A percentile compares a stretch with the other conserved stretches of the same genome.
Conservation (phyloP, 345 rosid genomes). For the Eucalyptus sp. region DNA sequence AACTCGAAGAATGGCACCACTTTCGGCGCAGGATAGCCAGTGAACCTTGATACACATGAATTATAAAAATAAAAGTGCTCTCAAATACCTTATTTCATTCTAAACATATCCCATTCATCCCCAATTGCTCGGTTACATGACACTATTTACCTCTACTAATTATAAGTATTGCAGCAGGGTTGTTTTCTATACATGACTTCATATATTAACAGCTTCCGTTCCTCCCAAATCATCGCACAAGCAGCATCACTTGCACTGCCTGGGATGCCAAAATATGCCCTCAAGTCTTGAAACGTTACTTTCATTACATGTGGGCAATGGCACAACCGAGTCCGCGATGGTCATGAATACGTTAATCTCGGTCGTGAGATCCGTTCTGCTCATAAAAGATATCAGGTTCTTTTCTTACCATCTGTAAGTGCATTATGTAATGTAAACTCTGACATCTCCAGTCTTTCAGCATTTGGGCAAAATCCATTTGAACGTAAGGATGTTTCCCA, state of each 20-base stretch:
- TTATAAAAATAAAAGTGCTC: background rate
- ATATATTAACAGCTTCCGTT: background rate
- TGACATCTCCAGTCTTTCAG: background rate
- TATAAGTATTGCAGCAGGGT: background rate
- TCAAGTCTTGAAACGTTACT: background rate
- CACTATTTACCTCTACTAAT: constrained; percentile 8
- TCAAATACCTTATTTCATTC: background rate
- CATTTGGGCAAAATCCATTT: background rate
- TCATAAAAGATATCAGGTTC: background rate
- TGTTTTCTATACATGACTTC: constrained; percentile 14
- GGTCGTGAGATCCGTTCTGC: background rate
- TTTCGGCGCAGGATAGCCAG: background rate
- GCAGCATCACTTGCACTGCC: constrained; percentile 23
- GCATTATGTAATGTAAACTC: background rate
- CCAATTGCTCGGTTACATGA: background rate
- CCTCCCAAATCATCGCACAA: constrained; percentile 20
- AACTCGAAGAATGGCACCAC: background rate
- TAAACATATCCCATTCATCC: background rate
- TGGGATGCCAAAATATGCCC: constrained; percentile 22
- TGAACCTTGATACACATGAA: background rate
- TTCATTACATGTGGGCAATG: background rate
- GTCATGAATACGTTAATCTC: background rate
- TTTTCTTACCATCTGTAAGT: background rate
- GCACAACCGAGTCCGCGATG: background rate
- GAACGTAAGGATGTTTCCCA: background rate